These are phyloP conservation scores for Globisporangium middletonii DNA, from an alignment of 352 stramenopile genomes.

Conservation along the genomic window DNA sequence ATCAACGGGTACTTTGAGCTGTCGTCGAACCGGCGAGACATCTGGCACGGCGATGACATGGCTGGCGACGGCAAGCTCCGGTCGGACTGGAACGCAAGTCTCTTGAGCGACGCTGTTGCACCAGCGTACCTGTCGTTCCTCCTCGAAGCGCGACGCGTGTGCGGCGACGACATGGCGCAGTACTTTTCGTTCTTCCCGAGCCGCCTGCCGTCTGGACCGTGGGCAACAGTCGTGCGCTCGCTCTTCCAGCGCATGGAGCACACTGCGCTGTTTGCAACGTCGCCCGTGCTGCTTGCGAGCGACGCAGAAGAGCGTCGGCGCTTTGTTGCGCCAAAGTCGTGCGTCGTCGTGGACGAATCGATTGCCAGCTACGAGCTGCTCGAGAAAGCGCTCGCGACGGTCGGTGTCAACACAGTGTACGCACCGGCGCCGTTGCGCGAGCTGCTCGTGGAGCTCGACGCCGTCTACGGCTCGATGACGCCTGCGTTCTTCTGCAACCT, in stretches of 20 bases:
- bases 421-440: constrained; percentile 26
- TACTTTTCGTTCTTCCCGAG: constrained; percentile 52
- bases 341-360: constrained; percentile 41
- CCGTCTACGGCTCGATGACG: constrained; percentile 48
- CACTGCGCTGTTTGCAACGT: constrained; percentile 39
- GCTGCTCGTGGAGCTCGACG: constrained; percentile 41
- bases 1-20: constrained; percentile 94
- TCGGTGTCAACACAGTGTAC: constrained; percentile 27
- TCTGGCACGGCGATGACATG: constrained; percentile 83
- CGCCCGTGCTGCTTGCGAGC: constrained; percentile 8
- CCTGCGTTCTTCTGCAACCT: constrained; percentile 48
- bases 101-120: constrained; percentile 68
- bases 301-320: background rate
- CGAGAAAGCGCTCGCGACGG: constrained; percentile 24
- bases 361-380: constrained; percentile 36
- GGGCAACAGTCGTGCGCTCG: constrained; percentile 39
- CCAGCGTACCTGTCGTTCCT: constrained; percentile 71
- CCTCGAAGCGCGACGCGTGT: constrained; percentile 37
- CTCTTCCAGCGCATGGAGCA: constrained; percentile 51
- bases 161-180: constrained; percentile 26
- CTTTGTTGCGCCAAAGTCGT: constrained; percentile 26
- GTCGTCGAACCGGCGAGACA: constrained; percentile 82
- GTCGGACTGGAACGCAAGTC: constrained; percentile 67
- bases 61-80: constrained; percentile 70
- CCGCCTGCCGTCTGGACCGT: constrained; percentile 40